Conservation (phyloP, 768 basidiomycete species). For the Trametes coccinea region DNA sequence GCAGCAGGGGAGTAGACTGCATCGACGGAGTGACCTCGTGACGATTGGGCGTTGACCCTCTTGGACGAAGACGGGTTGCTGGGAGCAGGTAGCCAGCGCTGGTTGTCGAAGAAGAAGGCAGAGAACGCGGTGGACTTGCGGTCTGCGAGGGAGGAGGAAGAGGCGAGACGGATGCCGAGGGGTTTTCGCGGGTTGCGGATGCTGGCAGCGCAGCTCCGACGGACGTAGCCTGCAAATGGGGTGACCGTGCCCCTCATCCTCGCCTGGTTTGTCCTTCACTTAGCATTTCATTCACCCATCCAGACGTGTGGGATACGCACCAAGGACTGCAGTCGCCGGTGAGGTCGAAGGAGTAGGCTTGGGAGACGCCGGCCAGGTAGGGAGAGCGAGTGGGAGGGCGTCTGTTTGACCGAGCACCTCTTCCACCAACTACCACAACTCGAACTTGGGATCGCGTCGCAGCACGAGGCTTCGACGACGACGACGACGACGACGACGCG, state of each 20-base stretch:
- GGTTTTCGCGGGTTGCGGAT: conserved; percentile 8
- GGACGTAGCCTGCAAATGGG: conserved; percentile 11
- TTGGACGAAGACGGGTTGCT: not conserved
- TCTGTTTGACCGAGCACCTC: not conserved
- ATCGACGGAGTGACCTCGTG: conserved; percentile 21
- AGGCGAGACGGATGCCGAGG: conserved; percentile 14
- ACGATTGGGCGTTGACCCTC: not conserved
- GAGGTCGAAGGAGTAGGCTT: not conserved
- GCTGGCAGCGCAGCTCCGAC: conserved; percentile 15
- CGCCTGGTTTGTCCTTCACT: not conserved
- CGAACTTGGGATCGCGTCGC: not conserved
- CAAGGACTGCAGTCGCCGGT: not conserved
- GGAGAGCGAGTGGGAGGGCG: not conserved
- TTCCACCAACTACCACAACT: conserved; percentile 6
- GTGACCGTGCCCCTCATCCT: conserved; percentile 1
- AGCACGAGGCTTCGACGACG: not conserved
- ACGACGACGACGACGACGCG: not conserved
- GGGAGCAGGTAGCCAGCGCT: conserved; percentile 43
- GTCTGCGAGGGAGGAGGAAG: conserved; percentile 23
- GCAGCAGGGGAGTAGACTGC: conserved; percentile 18
- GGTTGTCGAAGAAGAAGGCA: conserved; percentile 67
- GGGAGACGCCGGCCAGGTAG: not conserved
- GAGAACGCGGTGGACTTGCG: conserved; percentile 37
- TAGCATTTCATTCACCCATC: too few species aligned
- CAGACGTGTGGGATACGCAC: not conserved